Conservation (phyloP, 2,329 filamentous ascomycete species). For the Cladosporium colombiae region DNA sequence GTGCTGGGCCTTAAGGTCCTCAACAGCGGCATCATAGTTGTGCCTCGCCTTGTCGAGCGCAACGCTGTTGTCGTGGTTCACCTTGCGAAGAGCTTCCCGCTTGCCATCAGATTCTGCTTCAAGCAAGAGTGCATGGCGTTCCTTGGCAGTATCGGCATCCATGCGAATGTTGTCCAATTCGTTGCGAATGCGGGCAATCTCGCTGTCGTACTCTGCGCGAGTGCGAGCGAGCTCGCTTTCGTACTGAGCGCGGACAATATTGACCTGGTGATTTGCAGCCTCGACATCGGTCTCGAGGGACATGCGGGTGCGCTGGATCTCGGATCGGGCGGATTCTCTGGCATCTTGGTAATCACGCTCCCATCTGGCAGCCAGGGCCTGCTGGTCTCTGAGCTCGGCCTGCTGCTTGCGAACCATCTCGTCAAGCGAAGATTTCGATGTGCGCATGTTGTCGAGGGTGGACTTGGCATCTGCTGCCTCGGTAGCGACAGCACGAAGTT, state of each 20-base stretch:
- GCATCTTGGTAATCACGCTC: conserved; percentile 84
- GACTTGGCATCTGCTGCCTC: conserved; percentile 68
- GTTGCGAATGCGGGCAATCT: conserved; percentile 68
- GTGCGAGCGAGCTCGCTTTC: conserved; percentile 75
- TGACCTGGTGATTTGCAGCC: conserved; percentile 79
- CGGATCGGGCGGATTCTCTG: conserved; percentile 73
- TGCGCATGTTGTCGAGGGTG: conserved; percentile 56
- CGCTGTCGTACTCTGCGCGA: conserved; percentile 64
- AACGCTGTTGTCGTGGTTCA: conserved; percentile 43
- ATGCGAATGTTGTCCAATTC: conserved; percentile 68
- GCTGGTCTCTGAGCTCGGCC: conserved; percentile 70
- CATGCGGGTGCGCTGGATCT: conserved; percentile 77
- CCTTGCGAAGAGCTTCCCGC: conserved; percentile 58
- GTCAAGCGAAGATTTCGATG: conserved; percentile 40
- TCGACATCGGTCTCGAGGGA: conserved; percentile 82
- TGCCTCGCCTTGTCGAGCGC: conserved; percentile 58
- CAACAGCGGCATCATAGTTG: conserved; percentile 52
- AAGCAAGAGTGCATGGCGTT: conserved; percentile 78
- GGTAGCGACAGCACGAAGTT: conserved; percentile 61
- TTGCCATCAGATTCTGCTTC: conserved; percentile 76
- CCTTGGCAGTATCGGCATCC: conserved; percentile 78
- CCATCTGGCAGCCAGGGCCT: conserved; percentile 67
- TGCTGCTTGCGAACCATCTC: conserved; percentile 53
- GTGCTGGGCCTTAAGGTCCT: conserved; percentile 63
- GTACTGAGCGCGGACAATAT: conserved; percentile 76